Base-by-base conservation (phyloP, 2,329 filamentous ascomycete species). In the Aspergillus costaricaensis region DNA sequence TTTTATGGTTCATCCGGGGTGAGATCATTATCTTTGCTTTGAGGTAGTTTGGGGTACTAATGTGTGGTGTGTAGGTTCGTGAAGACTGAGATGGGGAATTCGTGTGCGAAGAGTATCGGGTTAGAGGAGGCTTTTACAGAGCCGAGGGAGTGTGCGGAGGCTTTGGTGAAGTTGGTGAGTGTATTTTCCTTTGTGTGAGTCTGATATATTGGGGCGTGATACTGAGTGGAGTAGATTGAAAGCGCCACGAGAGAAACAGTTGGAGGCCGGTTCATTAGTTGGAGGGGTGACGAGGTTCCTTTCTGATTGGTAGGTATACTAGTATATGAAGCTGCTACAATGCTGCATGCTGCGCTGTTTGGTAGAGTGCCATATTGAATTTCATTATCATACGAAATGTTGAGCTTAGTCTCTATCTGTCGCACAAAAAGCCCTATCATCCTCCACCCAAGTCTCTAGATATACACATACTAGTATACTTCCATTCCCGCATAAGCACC, bases 51-150 rank as follows among this genome's bases (percentile, higher is more conserved):
- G 12, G 38, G 15, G 21, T 32, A n/a, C 10, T 41, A 2, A 19
- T 55, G 39, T 36, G 15, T 12, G 14, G 5, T 27, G 32, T 19
- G 12, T 41, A 55, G 53, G 10, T 55, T 55, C 30, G 53, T 55
- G 1, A 55, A 55, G 41, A 55, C 53, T 1, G 25, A 8, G 5
- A 55, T 55, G 53, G 53, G 53, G 2, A n/a, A 55, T 47, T 27
- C 53, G 9, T 43, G 39, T 36, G 53, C 53, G n/a, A 47, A 32
- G 39, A 55, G 53, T 36, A 47, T 55, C 47, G 53, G 53, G 19
- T 15, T 55, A 3, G 17, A 55, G 3, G 10, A 27, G 19, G 53
- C 53, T 2, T 55, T 55, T 23, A 25, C 39, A 8, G 53, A 55
- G 53, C 38, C 41, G 9, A n/a, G 30, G 17, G 53, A 47, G 6